Evolutionary conservation across 225 moss, liverwort and hornwort genomes (phyloP), one percentile per base, ranked within the genome.

Genomic region (Ulota crispa): DNA sequence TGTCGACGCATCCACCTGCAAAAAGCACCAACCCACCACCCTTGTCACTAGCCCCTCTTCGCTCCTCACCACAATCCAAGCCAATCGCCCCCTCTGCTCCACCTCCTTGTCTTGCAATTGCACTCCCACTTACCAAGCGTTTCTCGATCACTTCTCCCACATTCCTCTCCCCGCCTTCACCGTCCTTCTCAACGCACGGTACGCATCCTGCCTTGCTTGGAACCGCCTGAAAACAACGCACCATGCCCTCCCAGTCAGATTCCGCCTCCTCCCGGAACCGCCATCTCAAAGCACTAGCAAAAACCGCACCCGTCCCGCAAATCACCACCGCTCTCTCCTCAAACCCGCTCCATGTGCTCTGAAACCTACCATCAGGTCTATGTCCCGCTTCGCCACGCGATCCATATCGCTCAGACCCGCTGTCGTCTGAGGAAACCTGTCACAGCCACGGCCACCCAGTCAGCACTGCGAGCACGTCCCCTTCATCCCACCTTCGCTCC

Each of bases 291-390:
- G 11, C 61, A 28, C 2, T 56, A 21, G 11, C 20, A 39, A 27
- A 66, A 42, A 68, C 55, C 79, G 23, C 21, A 0, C 6, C 37
- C n/a, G 5, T 34, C 3, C 66, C 24, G 10, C 45, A 12, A 43
- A 21, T 11, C 47, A 43, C n/a, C 9, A 32, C 9, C 23, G 21
- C 19, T 2, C 21, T 3, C 1, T 27, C 1, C 0, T 10, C 2
- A 24, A 39, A 0, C 45, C 45, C 20, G 12, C 24, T 28, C 75
- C 2, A 4, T 0, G 3, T 4, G 12, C 64, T 45, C 12, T 36
- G 1, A 36, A 39, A 72, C 89, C 4, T 84, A 96, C 96, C 96
- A 93, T 94, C 70, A 96, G 81, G 61, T 96, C 91, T 60, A 96
- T 93, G 37, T 88, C 90, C 24, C 86, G 80, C 77, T 85, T 93